Conservation (phyloP, 306 rosid genomes). For the Pyrus bretschneideri region DNA sequence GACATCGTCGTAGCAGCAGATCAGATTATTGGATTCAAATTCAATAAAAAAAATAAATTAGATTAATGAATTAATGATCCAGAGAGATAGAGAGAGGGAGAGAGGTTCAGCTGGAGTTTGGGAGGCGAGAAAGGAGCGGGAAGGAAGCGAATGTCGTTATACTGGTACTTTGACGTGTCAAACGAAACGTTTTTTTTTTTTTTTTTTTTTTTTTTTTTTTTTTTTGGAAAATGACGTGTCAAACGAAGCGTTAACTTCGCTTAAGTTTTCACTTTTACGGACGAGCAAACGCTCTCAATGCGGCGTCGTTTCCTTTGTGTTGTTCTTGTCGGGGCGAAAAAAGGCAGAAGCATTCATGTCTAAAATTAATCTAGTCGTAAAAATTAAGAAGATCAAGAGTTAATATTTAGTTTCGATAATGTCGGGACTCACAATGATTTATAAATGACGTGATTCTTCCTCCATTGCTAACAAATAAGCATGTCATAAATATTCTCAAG, state of each 20-base stretch:
- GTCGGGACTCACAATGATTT: too few species aligned
- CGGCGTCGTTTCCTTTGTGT: background rate
- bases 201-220: too few species aligned
- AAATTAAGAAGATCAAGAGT: too few species aligned
- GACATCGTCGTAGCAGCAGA: constrained; percentile 47
- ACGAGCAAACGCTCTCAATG: background rate
- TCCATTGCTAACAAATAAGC: too few species aligned
- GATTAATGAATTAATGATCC: constrained; percentile 4
- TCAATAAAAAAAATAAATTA: background rate
- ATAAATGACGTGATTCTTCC: too few species aligned
- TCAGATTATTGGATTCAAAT: constrained; percentile 7
- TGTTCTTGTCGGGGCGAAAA: too few species aligned
- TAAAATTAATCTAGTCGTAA: too few species aligned
- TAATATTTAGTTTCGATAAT: too few species aligned
- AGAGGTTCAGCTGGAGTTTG: constrained; percentile 4
- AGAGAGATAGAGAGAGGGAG: constrained; percentile 17
- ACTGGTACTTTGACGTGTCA: constrained; percentile 27
- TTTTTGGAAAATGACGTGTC: constrained; percentile 22
- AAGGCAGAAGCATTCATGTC: too few species aligned
- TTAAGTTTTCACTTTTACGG: constrained; percentile 19
- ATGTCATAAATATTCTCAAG: too few species aligned
- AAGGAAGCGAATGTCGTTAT: constrained; percentile 33
- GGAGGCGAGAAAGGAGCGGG: constrained; percentile 21
- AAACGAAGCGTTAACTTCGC: constrained; percentile 32
- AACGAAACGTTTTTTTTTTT: constrained; percentile 6